These are phyloP conservation scores for Kwoniella dendrophila DNA, from an alignment of 768 basidiomycete genomes.

Conservation along the genomic window DNA sequence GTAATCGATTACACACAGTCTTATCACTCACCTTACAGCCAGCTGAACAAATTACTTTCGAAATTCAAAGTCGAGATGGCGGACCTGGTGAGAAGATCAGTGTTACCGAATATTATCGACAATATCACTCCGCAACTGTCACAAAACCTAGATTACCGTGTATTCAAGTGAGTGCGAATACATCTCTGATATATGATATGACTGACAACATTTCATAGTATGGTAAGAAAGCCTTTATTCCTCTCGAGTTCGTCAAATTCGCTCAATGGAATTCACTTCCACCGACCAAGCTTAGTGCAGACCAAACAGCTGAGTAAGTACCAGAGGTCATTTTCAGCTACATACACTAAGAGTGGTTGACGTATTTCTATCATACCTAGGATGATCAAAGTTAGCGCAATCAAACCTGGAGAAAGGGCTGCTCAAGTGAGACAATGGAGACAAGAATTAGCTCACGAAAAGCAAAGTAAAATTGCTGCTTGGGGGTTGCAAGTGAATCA, in stretches of 20 bases:
- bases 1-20: slow-evolving; percentile 43
- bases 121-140: slow-evolving; percentile 36
- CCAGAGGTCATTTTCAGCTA: neutral
- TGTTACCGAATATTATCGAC: slow-evolving; percentile 44
- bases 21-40: slow-evolving; percentile 41
- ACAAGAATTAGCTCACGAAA: slow-evolving; percentile 43
- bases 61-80: slow-evolving; percentile 41
- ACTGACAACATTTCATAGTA: slow-evolving; percentile 30
- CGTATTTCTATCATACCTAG: slow-evolving; percentile 17
- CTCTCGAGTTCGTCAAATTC: slow-evolving; percentile 51
- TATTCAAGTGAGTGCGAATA: slow-evolving; percentile 35
- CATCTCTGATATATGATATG: neutral
- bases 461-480: slow-evolving; percentile 40
- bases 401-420: slow-evolving; percentile 29
- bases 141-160: slow-evolving; percentile 52
- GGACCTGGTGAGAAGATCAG: slow-evolving; percentile 30
- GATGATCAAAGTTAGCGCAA: slow-evolving; percentile 52
- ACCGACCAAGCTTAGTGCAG: slow-evolving; percentile 47
- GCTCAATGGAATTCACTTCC: slow-evolving; percentile 52
- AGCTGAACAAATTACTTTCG: slow-evolving; percentile 47
- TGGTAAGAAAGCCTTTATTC: slow-evolving; percentile 52
- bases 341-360: neutral
- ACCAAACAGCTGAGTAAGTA: slow-evolving; percentile 50
- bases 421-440: slow-evolving; percentile 44
- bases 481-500: slow-evolving; percentile 51